These are phyloP conservation scores for Ophiocordyceps polyrhachis-furcata DNA, from an alignment of 2,329 filamentous ascomycete species.

Conservation along the genomic window DNA sequence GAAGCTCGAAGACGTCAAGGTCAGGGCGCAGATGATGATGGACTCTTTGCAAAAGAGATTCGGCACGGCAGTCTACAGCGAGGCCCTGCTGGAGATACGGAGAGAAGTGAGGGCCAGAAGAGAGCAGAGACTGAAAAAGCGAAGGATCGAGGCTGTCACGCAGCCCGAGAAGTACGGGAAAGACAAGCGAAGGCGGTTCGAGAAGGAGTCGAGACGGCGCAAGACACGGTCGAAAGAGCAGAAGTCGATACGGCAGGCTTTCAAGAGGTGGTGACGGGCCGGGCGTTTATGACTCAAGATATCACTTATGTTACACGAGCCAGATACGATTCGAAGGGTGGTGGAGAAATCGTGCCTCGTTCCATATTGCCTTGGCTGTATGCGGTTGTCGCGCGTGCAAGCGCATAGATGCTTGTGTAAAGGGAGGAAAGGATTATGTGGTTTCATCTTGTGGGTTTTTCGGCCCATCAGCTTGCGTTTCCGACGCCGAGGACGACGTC, in stretches of 20 bases:
- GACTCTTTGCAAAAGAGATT: slow-evolving; percentile 70
- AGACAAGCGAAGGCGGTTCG: slow-evolving; percentile 68
- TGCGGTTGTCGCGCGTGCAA: too few species aligned
- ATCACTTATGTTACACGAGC: not conserved
- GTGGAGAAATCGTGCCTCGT: too few species aligned
- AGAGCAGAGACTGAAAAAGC: slow-evolving; percentile 60
- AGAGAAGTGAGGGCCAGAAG: slow-evolving; percentile 53
- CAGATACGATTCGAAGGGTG: not conserved
- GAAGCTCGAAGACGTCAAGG: slow-evolving; percentile 51
- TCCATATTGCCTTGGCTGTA: too few species aligned
- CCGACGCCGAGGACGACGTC: slow-evolving; percentile 3
- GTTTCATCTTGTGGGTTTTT: too few species aligned
- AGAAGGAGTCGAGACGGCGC: slow-evolving; percentile 65
- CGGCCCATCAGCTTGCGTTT: not conserved
- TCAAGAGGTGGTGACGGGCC: slow-evolving; percentile 26
- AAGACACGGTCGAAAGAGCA: slow-evolving; percentile 63
- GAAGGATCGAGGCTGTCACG: slow-evolving; percentile 71
- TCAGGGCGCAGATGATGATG: slow-evolving; percentile 59
- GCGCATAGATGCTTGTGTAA: too few species aligned
- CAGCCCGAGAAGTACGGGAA: slow-evolving; percentile 61
- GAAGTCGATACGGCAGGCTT: slow-evolving; percentile 52
- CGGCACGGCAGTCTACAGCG: slow-evolving; percentile 64
- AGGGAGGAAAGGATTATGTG: too few species aligned
- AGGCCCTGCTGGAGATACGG: slow-evolving; percentile 52
- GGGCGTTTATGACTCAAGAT: not conserved